Percentiles rank a stretch among this genome's conserved stretches.
phyloP scores from a whole-genome alignment of 208 protist species.

The Leishmania lainsoni region DNA sequence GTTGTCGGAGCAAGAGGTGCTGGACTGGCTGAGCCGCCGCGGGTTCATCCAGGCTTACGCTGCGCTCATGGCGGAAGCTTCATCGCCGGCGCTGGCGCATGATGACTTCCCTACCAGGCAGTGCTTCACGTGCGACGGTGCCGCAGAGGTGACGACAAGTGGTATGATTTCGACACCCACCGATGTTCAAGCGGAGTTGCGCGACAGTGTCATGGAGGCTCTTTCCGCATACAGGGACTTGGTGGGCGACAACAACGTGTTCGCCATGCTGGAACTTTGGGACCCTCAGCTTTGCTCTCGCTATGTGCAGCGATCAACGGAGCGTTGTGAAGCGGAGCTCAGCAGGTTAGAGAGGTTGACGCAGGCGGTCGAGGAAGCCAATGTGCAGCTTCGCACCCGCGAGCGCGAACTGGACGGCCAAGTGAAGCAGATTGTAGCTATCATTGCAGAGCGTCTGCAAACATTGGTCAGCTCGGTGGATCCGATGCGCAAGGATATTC shows the following conservation, averaged over 20 bases:
- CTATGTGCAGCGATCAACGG: not conserved
- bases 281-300: slow-evolving; percentile 9
- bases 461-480: slow-evolving; percentile 50
- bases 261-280: slow-evolving; percentile 23
- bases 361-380: slow-evolving; percentile 11
- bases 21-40: slow-evolving; percentile 15
- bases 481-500: slow-evolving; percentile 54
- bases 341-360: slow-evolving; percentile 1
- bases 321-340: not conserved
- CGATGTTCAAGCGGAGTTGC: slow-evolving; percentile 5
- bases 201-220: slow-evolving; percentile 17
- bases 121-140: not conserved
- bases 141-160: not conserved
- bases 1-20: slow-evolving; percentile 13
- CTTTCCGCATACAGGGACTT: slow-evolving; percentile 21
- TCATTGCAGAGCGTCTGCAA: slow-evolving; percentile 54
- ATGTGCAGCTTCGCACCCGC: slow-evolving; percentile 20
- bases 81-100: not conserved
- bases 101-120: not conserved
- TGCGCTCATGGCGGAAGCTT: not conserved
- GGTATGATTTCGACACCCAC: too few species aligned
- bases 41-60: slow-evolving; percentile 1
- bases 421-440: slow-evolving; percentile 25
- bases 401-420: slow-evolving; percentile 36
- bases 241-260: slow-evolving; percentile 6